Evolutionary conservation across 495 filamentous ascomycete species (phyloP), one percentile per base, ranked within the genome.

Genomic region (Cercophora samala): DNA sequence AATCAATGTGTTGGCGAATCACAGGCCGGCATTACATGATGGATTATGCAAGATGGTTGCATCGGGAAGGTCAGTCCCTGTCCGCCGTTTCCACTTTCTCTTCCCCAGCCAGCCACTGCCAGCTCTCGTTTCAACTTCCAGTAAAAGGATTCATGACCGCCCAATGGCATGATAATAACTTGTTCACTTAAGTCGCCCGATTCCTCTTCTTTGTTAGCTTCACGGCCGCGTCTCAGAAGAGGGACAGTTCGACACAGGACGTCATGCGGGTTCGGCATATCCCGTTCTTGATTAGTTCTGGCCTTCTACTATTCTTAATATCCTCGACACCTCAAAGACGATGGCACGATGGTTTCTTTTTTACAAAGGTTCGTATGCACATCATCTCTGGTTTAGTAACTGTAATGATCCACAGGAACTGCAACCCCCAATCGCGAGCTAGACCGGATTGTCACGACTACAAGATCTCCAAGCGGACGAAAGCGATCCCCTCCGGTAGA

Each of bases 31-130:
- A 60, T 60, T 23, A 25, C 58, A 60, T 23, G 23, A 25, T 60
- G 58, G 26, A 25, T 62, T 46, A 62, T 62, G 60, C 60, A 13
- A 62, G 26, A 62, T 62, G 15, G 60, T 29, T 62, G 60, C 29
- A 32, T 62, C 29, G 32, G 60, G 60, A 62, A 62, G 29, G 60
- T 60, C 37, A 46, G 37, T 46, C 37, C 37, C 11, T 46, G 37
- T 46, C 37, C 13, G 37, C 37, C 37, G 58, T 60, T 60, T 32
- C 58, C 23, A 26, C 21, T 60, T 60, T 15, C 24, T 58, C 56
- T 24, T 19, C 2, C 5, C 19, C 56, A 23, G 19, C 56, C 17
- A n/a, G 19, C 56, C 3, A 23, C 23, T 8, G 23, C 4, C 6
- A 25, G 23, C 23, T 18, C 23, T 29, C 24, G 23, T 60, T 23